A percentile compares a stretch with the other conserved stretches of the same genome.
phyloP scores from a whole-genome alignment of 306 rosid species.

The Comarum palustre region DNA sequence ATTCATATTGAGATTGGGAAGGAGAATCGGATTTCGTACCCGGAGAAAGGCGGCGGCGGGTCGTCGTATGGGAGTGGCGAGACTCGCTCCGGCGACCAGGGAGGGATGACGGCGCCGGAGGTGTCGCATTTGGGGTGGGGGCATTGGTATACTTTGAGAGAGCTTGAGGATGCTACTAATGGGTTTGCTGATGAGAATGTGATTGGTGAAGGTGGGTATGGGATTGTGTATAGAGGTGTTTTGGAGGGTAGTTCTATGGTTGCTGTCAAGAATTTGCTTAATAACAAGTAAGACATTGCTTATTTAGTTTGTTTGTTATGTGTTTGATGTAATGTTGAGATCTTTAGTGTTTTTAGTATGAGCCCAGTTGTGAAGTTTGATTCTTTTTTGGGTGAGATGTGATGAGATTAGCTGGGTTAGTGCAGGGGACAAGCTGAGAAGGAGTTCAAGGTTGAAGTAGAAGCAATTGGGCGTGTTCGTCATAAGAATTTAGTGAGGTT shows the following conservation, averaged over 20 bases:
- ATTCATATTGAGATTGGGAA: conserved; percentile 60
- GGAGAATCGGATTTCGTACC: conserved; percentile 59
- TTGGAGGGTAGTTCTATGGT: conserved; percentile 40
- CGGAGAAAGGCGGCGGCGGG: conserved; percentile 47
- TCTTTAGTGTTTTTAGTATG: background rate
- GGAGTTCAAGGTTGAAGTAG: conserved; percentile 67
- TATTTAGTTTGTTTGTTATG: background rate
- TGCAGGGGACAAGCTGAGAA: conserved; percentile 65
- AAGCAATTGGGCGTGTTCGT: conserved; percentile 67
- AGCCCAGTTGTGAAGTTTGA: conserved; percentile 12
- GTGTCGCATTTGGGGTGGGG: conserved; percentile 72
- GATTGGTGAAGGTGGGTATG: conserved; percentile 67
- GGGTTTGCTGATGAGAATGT: conserved; percentile 61
- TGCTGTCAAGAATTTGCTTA: conserved; percentile 56
- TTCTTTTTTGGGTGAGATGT: background rate
- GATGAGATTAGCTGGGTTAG: background rate
- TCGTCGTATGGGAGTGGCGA: conserved; percentile 50
- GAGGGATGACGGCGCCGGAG: conserved; percentile 39
- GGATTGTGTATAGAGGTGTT: conserved; percentile 59
- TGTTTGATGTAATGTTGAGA: background rate
- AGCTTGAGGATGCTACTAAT: conserved; percentile 51
- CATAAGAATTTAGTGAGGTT: conserved; percentile 64
- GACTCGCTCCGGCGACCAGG: conserved; percentile 49
- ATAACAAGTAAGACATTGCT: conserved; percentile 40
- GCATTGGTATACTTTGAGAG: conserved; percentile 61